These are phyloP conservation scores for Plasmodium falciparum DNA, from an alignment of 169 alveolate genomes.

Conservation along the genomic window DNA sequence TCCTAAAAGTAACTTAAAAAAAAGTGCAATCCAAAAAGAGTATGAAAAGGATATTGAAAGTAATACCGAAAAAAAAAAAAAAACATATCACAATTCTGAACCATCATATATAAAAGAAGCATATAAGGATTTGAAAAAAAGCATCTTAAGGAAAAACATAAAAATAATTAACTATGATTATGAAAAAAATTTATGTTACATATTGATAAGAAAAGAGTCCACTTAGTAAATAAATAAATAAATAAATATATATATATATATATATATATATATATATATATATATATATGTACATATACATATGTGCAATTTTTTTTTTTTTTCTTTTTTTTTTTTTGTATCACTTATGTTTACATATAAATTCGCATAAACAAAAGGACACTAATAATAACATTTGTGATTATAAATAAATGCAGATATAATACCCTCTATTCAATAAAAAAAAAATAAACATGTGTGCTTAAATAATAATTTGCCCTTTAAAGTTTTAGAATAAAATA, in stretches of 20 bases:
- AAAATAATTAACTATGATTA: conserved; percentile 33
- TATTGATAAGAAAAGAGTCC: conserved; percentile 6
- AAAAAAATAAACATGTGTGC: too few species aligned
- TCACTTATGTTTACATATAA: neutral
- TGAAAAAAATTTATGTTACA: conserved; percentile 33
- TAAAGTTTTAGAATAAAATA: too few species aligned
- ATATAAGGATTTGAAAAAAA: conserved; percentile 24
- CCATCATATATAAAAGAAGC: neutral
- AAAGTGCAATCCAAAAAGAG: conserved; percentile 10
- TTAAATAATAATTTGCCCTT: too few species aligned
- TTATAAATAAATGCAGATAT: too few species aligned
- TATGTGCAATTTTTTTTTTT: neutral
- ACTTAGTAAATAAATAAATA: conserved; percentile 2
- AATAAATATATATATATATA: neutral
- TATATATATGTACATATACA: neutral
- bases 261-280: neutral
- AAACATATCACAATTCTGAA: neutral
- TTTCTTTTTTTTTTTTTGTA: neutral
- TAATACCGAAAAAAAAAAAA: neutral
- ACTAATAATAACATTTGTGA: too few species aligned
- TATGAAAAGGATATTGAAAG: neutral
- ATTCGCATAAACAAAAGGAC: neutral
- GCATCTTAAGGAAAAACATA: conserved; percentile 4
- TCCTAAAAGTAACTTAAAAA: conserved; percentile 2
- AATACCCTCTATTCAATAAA: too few species aligned